Evolutionary conservation across 768 basidiomycete species (phyloP), one percentile per base, ranked within the genome.

Genomic region (Naematelia encephala): DNA sequence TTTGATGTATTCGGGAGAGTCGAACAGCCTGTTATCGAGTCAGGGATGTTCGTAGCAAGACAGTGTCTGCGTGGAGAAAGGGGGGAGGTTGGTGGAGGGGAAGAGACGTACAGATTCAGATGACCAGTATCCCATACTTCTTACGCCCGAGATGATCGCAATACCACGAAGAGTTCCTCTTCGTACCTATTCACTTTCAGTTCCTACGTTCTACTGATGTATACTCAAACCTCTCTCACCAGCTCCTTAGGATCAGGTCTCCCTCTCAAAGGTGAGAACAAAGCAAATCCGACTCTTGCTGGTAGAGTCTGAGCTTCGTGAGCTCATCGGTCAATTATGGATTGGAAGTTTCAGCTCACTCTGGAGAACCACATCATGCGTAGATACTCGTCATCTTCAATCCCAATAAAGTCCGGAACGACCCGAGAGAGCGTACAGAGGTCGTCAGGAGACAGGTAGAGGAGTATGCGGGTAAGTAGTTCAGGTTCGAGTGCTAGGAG

Each of bases 361-460:
- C 53, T 29, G 19, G n/a, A 39, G 25, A 53, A 54, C 57, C 57
- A 59, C 19, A 59, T 42, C 22, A 21, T 53, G 22, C 51, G 11
- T 25, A 59, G 46, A 29, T 54, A 54, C 22, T 44, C 39, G 45
- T 59, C 57, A 16, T 52, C 44, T 29, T 59, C 57, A 2, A 59
- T 29, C 4, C 57, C 57, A 26, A 22, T 26, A 22, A 59, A 34
- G 19, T 54, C 57, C 26, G 23, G 23, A 22, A 59, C 57, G 22
- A 23, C 39, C 16, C 51, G 30, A 11, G 57, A 59, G 13, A 59
- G 27, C 28, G 45, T 29, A 21, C 50, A 29, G 22, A 59, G 57
- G 42, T 59, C 57, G 28, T 52, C 57, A 13, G 57, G 57, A 16
- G 57, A 53, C 16, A 59, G 51, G 51, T 55, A 59, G 16, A 54